These are phyloP conservation scores for Ichthyophthirius multifiliis DNA, from an alignment of 169 alveolate genomes.

Conservation along the genomic window DNA sequence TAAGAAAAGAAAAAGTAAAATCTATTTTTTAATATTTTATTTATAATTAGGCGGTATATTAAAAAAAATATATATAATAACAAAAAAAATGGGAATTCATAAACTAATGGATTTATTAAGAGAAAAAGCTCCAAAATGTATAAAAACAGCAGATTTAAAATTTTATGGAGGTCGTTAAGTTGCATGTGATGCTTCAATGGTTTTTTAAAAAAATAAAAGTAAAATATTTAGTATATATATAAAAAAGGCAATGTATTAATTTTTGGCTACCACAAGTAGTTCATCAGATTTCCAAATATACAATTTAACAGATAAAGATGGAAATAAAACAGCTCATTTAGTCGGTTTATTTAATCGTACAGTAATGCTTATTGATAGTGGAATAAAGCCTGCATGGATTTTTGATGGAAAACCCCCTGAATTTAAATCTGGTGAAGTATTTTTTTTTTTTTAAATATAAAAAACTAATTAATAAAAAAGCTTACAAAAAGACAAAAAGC, in stretches of 20 bases:
- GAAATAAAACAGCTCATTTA: constrained; percentile 87
- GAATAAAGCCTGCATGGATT: constrained; percentile 96
- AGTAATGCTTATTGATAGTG: constrained; percentile 69
- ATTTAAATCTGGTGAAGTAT: constrained; percentile 60
- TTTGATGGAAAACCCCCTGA: constrained; percentile 99
- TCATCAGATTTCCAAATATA: constrained; percentile 71
- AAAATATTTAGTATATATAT: neutral
- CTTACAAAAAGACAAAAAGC: constrained; percentile 47
- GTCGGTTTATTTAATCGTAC: constrained; percentile 86
- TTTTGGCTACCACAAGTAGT: constrained; percentile 90
- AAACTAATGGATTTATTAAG: constrained; percentile 88
- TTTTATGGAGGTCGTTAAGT: constrained; percentile 56
- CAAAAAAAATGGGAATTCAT: constrained; percentile 87
- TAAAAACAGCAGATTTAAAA: constrained; percentile 33
- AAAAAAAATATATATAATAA: neutral
- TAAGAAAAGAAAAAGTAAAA: too few species aligned
- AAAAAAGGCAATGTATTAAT: constrained; percentile 91
- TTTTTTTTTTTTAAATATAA: neutral
- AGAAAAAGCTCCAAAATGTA: constrained; percentile 88
- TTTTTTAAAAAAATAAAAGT: neutral
- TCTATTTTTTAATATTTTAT: too few species aligned
- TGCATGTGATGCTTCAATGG: constrained; percentile 95
- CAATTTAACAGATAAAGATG: constrained; percentile 90
- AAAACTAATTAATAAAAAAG: neutral
- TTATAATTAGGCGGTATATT: too few species aligned